A percentile compares a stretch with the other conserved stretches of the same genome.
These are phyloP conservation scores for Amanita molliuscula DNA, from an alignment of 768 basidiomycete genomes.

Conservation along the genomic window DNA sequence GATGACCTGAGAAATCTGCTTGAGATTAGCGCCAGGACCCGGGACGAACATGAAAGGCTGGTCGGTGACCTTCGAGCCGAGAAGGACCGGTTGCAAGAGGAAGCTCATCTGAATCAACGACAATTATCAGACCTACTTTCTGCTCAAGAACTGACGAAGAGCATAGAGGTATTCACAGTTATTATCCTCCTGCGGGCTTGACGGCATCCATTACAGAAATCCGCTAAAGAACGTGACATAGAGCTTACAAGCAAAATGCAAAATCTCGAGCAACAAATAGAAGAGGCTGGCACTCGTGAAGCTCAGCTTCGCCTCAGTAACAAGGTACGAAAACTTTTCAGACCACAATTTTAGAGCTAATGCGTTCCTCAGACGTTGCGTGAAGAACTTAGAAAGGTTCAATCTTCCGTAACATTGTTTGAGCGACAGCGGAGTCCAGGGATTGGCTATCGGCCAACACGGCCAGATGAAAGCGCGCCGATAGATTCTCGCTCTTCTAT, in stretches of 20 bases:
- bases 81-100: conserved; percentile 40
- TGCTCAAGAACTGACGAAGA: conserved; percentile 37
- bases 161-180: conserved; percentile 48
- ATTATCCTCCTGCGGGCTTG: background rate
- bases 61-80: conserved; percentile 41
- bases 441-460: conserved; percentile 79
- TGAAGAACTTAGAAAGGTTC: conserved; percentile 92
- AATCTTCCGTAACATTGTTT: conserved; percentile 81
- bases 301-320: conserved; percentile 62
- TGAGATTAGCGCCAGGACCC: conserved; percentile 44
- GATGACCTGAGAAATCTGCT: conserved; percentile 59
- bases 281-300: conserved; percentile 66
- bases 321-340: conserved; percentile 42
- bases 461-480: conserved; percentile 25
- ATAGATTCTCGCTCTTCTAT: conserved; percentile 28
- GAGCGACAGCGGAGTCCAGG: conserved; percentile 91
- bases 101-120: conserved; percentile 35
- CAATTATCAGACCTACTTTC: conserved; percentile 46
- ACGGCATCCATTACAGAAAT: conserved; percentile 16
- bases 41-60: conserved; percentile 47
- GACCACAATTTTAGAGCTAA: conserved; percentile 1
- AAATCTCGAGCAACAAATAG: conserved; percentile 54
- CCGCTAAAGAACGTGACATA: conserved; percentile 25
- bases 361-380: conserved; percentile 57
- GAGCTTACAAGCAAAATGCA: conserved; percentile 40